Evolutionary conservation across 2,329 filamentous ascomycete species (phyloP), one percentile per base, ranked within the genome.

Genomic region (Botryotinia convoluta): DNA sequence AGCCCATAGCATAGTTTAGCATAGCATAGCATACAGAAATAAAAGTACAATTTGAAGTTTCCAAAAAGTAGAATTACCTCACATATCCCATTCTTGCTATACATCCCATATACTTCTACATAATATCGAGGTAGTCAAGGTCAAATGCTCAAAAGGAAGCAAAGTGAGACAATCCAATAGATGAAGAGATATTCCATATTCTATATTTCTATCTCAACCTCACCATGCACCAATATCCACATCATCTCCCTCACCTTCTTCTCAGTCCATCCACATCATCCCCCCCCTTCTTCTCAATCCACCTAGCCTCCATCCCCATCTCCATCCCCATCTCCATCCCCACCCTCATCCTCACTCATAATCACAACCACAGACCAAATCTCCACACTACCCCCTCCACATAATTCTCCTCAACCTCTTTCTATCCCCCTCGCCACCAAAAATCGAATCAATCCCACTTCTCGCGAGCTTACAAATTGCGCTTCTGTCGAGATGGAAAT

Each of bases 391-490:
- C 26, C 5, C 51, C n/a, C 60, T 72, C 86, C 85, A 87, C 85
- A 89, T 88, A 16, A 87, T 79, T 3, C 80, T 77, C 59, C 84
- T 83, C 72, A 93, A 78, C 72, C 89, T 84, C 61, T 83, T 78
- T 79, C 90, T 92, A 78, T 94, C 91, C 22, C 85, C 82, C 4
- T 90, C 84, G 0, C 86, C 87, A 0, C 87, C 88, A 77, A 96
- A 95, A 42, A 93, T 93, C 3, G 87, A 85, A 29, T 89, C 85
- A 6, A 93, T 86, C 0, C 87, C 87, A 74, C 87, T 87, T 67
- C 86, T 85, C n/a, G 88, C 89, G 32, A 95, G 81, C 0, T 81
- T 80, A 72, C 89, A 84, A 12, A 90, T 77, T 35, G 87, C 84
- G 1, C 77, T 72, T 22, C 83, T 81, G 42, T 77, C 79, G 22